Percentiles rank a stretch among this genome's conserved stretches.
Conservation (phyloP, 139 green algal genomes). For the Chlamydomonas applanata region DNA sequence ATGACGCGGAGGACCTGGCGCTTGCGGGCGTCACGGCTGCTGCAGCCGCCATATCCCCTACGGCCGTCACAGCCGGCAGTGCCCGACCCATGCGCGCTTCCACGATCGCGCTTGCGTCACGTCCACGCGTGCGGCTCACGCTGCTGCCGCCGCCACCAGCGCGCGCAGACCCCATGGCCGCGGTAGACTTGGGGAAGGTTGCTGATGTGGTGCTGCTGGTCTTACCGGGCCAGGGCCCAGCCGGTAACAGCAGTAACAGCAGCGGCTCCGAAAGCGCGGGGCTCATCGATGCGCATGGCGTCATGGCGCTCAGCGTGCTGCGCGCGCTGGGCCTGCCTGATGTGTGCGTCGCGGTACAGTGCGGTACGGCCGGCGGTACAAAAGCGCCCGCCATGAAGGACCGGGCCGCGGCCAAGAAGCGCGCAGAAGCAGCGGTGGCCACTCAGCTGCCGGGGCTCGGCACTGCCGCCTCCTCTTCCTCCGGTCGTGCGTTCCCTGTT, state of each 20-base stretch:
- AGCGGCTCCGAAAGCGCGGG: background rate
- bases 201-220: constrained; percentile 59
- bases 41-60: background rate
- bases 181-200: constrained; percentile 61
- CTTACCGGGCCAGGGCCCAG: constrained; percentile 40
- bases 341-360: constrained; percentile 52
- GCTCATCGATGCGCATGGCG: constrained; percentile 50
- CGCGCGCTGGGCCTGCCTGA: constrained; percentile 71
- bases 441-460: constrained; percentile 32
- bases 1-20: constrained; percentile 2
- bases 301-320: constrained; percentile 60
- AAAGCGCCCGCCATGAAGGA: constrained; percentile 59
- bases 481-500: background rate
- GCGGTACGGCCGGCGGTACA: background rate
- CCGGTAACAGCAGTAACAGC: background rate
- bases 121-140: constrained; percentile 50
- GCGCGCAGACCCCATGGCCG: constrained; percentile 55
- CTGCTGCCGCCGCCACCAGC: constrained; percentile 64
- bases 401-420: constrained; percentile 73
- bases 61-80: background rate
- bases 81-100: background rate
- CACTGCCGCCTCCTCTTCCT: background rate
- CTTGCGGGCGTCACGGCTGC: background rate
- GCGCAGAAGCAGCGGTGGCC: constrained; percentile 56
- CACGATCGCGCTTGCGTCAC: constrained; percentile 38